phyloP scores from a whole-genome alignment of 805 yeast species.

The Metschnikowia borealis region DNA sequence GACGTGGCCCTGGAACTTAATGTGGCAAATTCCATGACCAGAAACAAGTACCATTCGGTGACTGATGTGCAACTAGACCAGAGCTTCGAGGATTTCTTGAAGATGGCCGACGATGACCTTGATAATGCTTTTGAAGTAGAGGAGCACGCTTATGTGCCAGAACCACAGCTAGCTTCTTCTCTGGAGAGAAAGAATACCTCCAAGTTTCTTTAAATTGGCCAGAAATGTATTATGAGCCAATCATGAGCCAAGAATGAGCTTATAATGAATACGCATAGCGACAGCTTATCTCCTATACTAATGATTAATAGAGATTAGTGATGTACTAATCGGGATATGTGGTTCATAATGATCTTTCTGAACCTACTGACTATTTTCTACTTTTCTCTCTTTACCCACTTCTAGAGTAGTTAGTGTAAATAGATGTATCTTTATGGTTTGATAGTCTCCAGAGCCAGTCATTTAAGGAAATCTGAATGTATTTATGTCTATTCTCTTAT shows the following conservation, averaged over 20 bases:
- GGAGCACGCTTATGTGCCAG: background rate
- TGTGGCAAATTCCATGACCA: slow-evolving; percentile 41
- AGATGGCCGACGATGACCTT: slow-evolving; percentile 25
- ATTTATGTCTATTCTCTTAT: too few species aligned
- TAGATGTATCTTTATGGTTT: too few species aligned
- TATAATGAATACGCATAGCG: too few species aligned
- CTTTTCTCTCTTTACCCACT: too few species aligned
- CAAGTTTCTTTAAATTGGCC: background rate
- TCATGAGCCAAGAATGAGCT: background rate
- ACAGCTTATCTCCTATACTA: too few species aligned
- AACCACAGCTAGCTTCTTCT: background rate
- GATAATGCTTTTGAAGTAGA: background rate
- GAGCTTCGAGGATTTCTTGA: slow-evolving; percentile 32
- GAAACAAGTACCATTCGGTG: slow-evolving; percentile 28
- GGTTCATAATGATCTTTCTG: too few species aligned
- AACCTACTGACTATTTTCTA: too few species aligned
- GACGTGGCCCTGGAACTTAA: slow-evolving; percentile 41
- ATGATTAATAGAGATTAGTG: too few species aligned
- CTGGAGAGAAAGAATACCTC: background rate
- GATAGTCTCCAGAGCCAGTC: background rate
- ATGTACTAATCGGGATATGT: too few species aligned
- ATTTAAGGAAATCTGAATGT: background rate
- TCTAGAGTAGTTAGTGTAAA: too few species aligned
- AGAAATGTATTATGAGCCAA: background rate
- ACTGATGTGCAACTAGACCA: slow-evolving; percentile 40